phyloP scores from a whole-genome alignment of 208 protist species.

The Wallacemonas sp. region DNA sequence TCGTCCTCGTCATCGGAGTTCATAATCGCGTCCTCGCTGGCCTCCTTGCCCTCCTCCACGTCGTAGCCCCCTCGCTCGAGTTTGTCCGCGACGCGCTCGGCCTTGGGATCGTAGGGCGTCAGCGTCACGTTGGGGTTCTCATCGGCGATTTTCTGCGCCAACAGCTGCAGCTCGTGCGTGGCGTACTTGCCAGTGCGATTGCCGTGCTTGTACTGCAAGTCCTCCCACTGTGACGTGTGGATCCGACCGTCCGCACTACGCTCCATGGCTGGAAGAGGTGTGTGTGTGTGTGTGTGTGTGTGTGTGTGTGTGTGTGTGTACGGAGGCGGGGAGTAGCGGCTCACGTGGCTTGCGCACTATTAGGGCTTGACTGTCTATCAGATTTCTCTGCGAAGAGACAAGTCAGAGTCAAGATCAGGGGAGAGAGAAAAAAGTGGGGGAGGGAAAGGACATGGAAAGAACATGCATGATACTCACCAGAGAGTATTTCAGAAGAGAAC shows the following conservation, averaged over 20 bases:
- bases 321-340: background rate
- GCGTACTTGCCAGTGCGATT: constrained; percentile 88
- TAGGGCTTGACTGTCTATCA: background rate
- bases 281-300: background rate
- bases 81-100: constrained; percentile 67
- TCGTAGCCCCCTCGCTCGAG: constrained; percentile 70
- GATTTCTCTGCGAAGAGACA: background rate
- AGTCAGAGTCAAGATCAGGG: background rate
- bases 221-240: constrained; percentile 91
- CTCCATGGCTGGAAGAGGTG: constrained; percentile 47
- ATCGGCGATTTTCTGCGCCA: constrained; percentile 82
- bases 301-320: constrained; percentile 1
- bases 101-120: constrained; percentile 68
- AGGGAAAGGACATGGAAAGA: too few species aligned
- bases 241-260: constrained; percentile 78
- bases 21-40: constrained; percentile 14
- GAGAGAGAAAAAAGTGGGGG: background rate
- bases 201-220: constrained; percentile 90
- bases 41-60: constrained; percentile 16
- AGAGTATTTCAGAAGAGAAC: too few species aligned
- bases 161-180: constrained; percentile 76
- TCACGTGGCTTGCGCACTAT: too few species aligned
- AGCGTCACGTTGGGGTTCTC: constrained; percentile 66
- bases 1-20: constrained; percentile 81
- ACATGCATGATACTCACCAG: too few species aligned